Percentiles rank a stretch among this genome's conserved stretches.
phyloP scores from a whole-genome alignment of 2,329 filamentous ascomycete species.

The Hypomyces perniciosus region DNA sequence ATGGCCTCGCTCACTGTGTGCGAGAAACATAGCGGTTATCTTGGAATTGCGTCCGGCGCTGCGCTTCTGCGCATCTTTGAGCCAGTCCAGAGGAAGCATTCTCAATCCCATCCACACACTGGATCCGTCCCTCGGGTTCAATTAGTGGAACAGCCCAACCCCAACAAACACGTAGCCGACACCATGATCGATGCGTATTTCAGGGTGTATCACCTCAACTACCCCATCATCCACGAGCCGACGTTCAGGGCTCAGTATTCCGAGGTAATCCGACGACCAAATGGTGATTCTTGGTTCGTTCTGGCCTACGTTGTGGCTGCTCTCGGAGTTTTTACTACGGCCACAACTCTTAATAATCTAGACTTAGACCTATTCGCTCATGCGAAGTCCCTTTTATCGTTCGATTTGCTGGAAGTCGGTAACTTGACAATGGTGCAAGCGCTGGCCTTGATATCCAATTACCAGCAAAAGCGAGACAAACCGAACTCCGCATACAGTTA shows the following conservation, averaged over 20 bases:
- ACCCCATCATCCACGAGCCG: constrained; percentile 41
- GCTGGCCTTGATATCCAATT: constrained; percentile 40
- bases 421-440: constrained; percentile 40
- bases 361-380: constrained; percentile 25
- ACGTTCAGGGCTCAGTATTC: constrained; percentile 35
- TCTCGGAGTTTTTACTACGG: constrained; percentile 31
- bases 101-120: constrained; percentile 10
- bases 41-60: constrained; percentile 40
- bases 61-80: constrained; percentile 36
- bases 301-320: constrained; percentile 31
- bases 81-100: constrained; percentile 22
- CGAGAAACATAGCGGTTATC: constrained; percentile 36
- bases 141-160: constrained; percentile 22
- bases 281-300: constrained; percentile 25
- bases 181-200: constrained; percentile 39
- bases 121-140: constrained; percentile 15
- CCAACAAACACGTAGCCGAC: constrained; percentile 27
- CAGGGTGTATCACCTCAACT: constrained; percentile 37
- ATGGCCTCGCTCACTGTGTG: constrained; percentile 32
- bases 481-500: constrained; percentile 49
- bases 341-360: constrained; percentile 17
- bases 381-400: constrained; percentile 30
- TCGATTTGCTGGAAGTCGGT: constrained; percentile 39
- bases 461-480: constrained; percentile 45
- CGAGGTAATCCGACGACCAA: constrained; percentile 28